Percentiles rank a stretch among this genome's conserved stretches.
phyloP scores from a whole-genome alignment of 2,329 filamentous ascomycete genomes.

The Pseudomassariella vexata region DNA sequence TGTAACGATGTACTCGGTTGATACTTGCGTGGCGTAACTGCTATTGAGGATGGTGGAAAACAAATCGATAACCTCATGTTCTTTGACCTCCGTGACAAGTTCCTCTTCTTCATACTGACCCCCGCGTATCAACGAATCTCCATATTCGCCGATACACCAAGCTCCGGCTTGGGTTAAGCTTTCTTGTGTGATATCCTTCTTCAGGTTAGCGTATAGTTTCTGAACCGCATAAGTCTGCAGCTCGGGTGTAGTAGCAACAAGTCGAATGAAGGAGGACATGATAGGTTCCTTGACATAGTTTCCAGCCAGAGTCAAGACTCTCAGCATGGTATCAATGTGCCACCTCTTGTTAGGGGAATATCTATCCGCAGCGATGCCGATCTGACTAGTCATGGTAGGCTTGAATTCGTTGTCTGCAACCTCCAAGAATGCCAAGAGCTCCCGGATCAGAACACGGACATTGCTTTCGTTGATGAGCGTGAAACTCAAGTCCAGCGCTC shows the following conservation, averaged over 20 bases:
- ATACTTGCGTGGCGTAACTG: constrained; percentile 84
- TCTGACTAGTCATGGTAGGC: constrained; percentile 95
- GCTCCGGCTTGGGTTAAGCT: constrained; percentile 87
- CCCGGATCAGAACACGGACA: constrained; percentile 85
- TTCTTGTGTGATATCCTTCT: constrained; percentile 97
- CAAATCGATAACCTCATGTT: constrained; percentile 88
- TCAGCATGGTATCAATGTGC: constrained; percentile 97
- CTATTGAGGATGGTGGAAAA: constrained; percentile 90
- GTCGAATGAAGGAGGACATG: constrained; percentile 88
- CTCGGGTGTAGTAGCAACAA: constrained; percentile 91
- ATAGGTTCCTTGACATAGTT: constrained; percentile 99
- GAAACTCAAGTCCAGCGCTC: constrained; percentile 96
- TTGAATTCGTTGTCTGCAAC: constrained; percentile 99
- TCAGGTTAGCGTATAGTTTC: constrained; percentile 84
- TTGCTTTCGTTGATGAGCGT: constrained; percentile 97
- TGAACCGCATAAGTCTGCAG: constrained; percentile 95
- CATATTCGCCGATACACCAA: constrained; percentile 98
- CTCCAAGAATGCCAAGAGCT: constrained; percentile 90
- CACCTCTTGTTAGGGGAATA: constrained; percentile 96
- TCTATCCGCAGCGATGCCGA: constrained; percentile 92
- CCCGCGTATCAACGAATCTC: constrained; percentile 80
- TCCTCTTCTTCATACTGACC: constrained; percentile 95
- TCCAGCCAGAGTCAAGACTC: constrained; percentile 86
- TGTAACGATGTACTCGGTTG: constrained; percentile 94
- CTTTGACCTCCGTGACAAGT: constrained; percentile 71